phyloP scores from a whole-genome alignment of 192 early-diverging fungal genomes.

The Entomortierella chlamydospora region DNA sequence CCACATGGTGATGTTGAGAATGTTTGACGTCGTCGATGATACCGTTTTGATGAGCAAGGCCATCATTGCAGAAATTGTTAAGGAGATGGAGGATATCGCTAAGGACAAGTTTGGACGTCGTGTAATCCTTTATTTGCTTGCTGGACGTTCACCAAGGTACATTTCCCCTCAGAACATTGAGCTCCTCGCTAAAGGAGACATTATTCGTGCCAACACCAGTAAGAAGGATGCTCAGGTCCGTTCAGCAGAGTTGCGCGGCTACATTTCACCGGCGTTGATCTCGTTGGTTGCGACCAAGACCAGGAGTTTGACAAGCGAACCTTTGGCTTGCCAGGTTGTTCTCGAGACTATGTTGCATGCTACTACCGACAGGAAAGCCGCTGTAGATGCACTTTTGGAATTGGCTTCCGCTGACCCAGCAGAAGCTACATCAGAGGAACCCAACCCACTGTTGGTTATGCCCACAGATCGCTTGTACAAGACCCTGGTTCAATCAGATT shows the following conservation, averaged over 20 bases:
- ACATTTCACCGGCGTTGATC: conserved; percentile 71
- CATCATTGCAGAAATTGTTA: conserved; percentile 71
- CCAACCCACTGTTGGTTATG: conserved; percentile 58
- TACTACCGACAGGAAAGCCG: conserved; percentile 55
- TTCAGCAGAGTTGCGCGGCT: conserved; percentile 74
- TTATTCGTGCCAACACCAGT: conserved; percentile 76
- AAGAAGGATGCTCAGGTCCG: conserved; percentile 87
- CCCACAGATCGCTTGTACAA: conserved; percentile 64
- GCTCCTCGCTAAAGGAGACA: conserved; percentile 75
- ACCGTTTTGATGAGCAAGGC: conserved; percentile 86
- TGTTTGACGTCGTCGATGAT: conserved; percentile 93
- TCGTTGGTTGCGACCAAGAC: conserved; percentile 65
- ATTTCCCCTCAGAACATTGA: conserved; percentile 77
- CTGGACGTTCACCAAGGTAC: conserved; percentile 80
- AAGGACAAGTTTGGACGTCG: conserved; percentile 82
- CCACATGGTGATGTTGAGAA: conserved; percentile 82
- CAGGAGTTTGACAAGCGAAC: conserved; percentile 69
- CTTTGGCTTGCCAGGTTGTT: conserved; percentile 77
- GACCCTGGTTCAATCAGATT: conserved; percentile 57
- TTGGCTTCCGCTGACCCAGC: conserved; percentile 54
- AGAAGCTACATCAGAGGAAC: conserved; percentile 37
- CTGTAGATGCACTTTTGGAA: conserved; percentile 55
- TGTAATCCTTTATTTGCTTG: conserved; percentile 84
- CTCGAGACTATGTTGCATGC: conserved; percentile 77
- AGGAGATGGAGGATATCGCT: conserved; percentile 69